Evolutionary conservation across 768 basidiomycete genomes (phyloP).

Genomic region (Psilocybe tampanensis): DNA sequence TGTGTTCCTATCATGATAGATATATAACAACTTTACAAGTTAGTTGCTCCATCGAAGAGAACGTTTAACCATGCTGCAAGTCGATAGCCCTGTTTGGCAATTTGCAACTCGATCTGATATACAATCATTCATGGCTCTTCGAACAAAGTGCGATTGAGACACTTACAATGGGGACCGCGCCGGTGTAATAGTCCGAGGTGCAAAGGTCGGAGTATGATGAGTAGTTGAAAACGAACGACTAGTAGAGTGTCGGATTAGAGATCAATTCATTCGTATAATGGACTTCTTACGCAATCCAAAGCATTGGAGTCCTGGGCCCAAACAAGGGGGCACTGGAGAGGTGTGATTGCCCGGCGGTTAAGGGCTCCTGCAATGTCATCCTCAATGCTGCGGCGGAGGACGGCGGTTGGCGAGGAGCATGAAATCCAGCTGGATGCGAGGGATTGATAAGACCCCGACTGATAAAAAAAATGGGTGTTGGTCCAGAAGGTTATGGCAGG

Average conservation of each 20-base stretch:
- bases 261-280: background rate
- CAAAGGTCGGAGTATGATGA: conserved; percentile 45
- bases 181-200: conserved; percentile 39
- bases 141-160: background rate
- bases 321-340: conserved; percentile 46
- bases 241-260: background rate
- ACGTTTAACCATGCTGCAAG: conserved; percentile 55
- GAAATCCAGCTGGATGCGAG: conserved; percentile 36
- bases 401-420: conserved; percentile 36
- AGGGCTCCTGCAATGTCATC: conserved; percentile 28
- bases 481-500: background rate
- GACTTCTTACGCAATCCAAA: conserved; percentile 40
- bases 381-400: conserved; percentile 25
- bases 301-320: conserved; percentile 50
- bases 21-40: conserved; percentile 14
- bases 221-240: conserved; percentile 47
- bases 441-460: conserved; percentile 35
- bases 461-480: background rate
- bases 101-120: conserved; percentile 43
- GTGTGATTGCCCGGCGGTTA: conserved; percentile 32
- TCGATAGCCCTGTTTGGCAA: conserved; percentile 50
- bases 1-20: too few relatives aligned
- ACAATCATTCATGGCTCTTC: background rate
- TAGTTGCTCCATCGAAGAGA: conserved; percentile 42
- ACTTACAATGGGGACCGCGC: conserved; percentile 2